Evolutionary conservation across 108 stramenopile species (phyloP).

Genomic region (Cyclotella kingstonii): DNA sequence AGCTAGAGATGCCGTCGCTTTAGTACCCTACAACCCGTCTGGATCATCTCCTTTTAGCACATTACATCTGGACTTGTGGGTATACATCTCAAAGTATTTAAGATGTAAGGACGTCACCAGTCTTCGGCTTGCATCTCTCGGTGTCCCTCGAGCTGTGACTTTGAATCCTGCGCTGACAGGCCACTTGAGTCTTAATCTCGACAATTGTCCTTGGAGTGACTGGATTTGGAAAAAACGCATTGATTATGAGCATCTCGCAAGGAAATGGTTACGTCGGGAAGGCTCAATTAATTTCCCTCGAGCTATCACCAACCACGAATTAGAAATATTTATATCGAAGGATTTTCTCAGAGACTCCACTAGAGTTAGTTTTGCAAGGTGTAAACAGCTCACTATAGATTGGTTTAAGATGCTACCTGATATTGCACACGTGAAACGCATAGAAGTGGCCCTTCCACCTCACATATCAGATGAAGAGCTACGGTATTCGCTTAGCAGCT

Average conservation of each 20-base stretch:
- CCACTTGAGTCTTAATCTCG: constrained; percentile 40
- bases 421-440: constrained; percentile 12
- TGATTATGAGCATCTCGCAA: constrained; percentile 28
- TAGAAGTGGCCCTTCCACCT: constrained; percentile 35
- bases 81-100: constrained; percentile 15
- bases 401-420: constrained; percentile 28
- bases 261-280: constrained; percentile 29
- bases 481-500: constrained; percentile 1
- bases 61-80: constrained; percentile 37
- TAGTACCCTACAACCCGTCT: background rate
- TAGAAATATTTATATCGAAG: constrained; percentile 36
- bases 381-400: constrained; percentile 28
- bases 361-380: constrained; percentile 23
- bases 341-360: constrained; percentile 17
- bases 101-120: constrained; percentile 24
- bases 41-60: constrained; percentile 11
- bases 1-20: constrained; percentile 6
- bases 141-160: constrained; percentile 28
- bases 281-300: constrained; percentile 33
- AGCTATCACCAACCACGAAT: constrained; percentile 28
- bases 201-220: constrained; percentile 37
- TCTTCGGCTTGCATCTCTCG: constrained; percentile 37
- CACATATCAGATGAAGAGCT: constrained; percentile 32
- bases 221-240: constrained; percentile 38
- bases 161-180: constrained; percentile 31